Conservation (phyloP, 169 alveolate genomes). For the Pseudocohnilembus persalinus region DNA sequence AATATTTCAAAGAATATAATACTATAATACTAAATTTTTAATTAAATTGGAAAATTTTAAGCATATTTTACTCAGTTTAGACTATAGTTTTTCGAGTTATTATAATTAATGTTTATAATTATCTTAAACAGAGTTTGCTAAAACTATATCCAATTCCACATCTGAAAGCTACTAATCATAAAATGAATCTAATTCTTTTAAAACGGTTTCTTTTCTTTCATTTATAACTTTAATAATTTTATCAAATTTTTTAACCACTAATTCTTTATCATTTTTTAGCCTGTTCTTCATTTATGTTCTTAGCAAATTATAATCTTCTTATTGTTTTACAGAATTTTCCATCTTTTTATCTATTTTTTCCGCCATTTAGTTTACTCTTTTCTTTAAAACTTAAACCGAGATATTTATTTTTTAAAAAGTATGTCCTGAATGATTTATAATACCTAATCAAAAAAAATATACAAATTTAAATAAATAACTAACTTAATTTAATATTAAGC, state of each 20-base stretch:
- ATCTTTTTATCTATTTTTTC: neutral
- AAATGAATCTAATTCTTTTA: neutral
- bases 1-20: too few relatives aligned
- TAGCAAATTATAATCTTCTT: neutral
- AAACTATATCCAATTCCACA: neutral
- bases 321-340: neutral
- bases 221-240: too few relatives aligned
- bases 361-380: neutral
- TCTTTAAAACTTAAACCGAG: conserved; percentile 6
- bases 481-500: too few relatives aligned
- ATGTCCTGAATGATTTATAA: conserved; percentile 16
- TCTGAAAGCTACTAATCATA: neutral
- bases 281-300: too few relatives aligned
- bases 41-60: too few relatives aligned
- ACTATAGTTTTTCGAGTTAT: neutral
- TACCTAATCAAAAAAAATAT: neutral
- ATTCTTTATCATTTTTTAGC: neutral
- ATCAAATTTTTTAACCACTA: neutral
- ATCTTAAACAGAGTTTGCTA: neutral
- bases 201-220: neutral
- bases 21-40: too few relatives aligned
- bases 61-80: neutral
- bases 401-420: conserved; percentile 4
- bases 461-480: too few relatives aligned
- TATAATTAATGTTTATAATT: too few relatives aligned